These are phyloP conservation scores for Vitis hybrid DNA, from an alignment of 177 flowering plant species.

Conservation along the genomic window DNA sequence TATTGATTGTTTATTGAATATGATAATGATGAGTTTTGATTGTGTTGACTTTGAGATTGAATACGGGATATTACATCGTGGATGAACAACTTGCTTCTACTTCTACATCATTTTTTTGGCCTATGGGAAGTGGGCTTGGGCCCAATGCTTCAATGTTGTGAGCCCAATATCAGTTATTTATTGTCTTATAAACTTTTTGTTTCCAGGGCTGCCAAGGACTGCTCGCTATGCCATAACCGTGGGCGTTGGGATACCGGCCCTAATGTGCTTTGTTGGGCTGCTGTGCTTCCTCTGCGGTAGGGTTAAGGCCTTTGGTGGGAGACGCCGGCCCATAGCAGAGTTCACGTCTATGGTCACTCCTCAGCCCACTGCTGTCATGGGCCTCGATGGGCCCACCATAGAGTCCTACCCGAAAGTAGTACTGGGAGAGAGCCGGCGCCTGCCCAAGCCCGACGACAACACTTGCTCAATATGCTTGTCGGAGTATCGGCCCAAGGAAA, in stretches of 20 bases:
- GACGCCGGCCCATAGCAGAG: slow-evolving; percentile 8
- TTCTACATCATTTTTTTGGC: no score
- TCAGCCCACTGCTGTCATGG: slow-evolving; percentile 10
- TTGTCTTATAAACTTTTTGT: background rate
- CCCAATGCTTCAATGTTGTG: no score
- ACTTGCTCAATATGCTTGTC: slow-evolving; percentile 47
- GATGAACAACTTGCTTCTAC: no score
- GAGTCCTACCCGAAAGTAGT: slow-evolving; percentile 40
- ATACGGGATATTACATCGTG: no score
- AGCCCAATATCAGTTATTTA: no score
- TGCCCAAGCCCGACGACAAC: slow-evolving; percentile 34
- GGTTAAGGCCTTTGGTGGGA: background rate
- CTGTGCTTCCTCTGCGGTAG: slow-evolving; percentile 21
- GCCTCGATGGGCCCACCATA: slow-evolving; percentile 34
- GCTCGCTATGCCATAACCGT: slow-evolving; percentile 26
- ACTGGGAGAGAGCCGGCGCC: slow-evolving; percentile 30
- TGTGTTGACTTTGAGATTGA: background rate
- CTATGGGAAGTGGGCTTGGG: no score
- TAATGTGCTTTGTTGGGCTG: slow-evolving; percentile 15
- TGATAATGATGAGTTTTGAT: background rate
- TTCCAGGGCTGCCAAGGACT: slow-evolving; percentile 22
- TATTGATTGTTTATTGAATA: background rate
- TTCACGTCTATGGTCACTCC: slow-evolving; percentile 7
- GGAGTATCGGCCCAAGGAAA: slow-evolving; percentile 40
- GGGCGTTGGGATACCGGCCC: slow-evolving; percentile 31